Evolutionary conservation across 1,284 basidiomycete genomes (phyloP), one percentile per base, ranked within the genome.

Genomic region (Anthracocystis setariae): DNA sequence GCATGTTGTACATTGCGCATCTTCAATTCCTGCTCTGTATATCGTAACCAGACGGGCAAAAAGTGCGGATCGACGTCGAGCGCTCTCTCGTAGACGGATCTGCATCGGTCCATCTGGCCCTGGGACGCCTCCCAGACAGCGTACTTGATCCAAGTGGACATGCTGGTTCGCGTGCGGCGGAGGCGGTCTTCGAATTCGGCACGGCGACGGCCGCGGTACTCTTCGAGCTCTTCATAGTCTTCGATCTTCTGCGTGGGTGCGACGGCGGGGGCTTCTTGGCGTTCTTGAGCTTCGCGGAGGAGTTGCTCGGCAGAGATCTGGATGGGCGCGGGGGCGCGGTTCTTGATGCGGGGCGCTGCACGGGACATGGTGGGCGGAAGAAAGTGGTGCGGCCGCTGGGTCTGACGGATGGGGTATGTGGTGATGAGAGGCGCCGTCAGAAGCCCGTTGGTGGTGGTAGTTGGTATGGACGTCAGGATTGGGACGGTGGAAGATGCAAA

Each of bases 261-360:
- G 10, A 89, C 88, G 81, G 94, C 91, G 15, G 91, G 89, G 21
- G 91, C 88, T 80, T 98, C 96, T 86, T 98, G 95, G 52, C 94
- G 87, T 80, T 98, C 96, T 88, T 98, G 93, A 40, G 96, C 92
- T 86, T 98, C 96, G 79, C 96, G 90, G 15, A 98, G 87, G 42
- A 98, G 90, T 86, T 99, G 95, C 85, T 98, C 95, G 27, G 95
- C 93, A 53, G 94, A 96, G 85, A 98, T 95, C 91, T 96, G 94
- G 68, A 97, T 87, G 56, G 92, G 90, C 58, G 94, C 94, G 25
- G 94, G 90, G 21, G 94, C 94, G 51, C 94, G 88, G 84, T 97
- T 97, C 87, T 94, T 94, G 73, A 97, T 93, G 66, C 92, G 80
- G 15, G 86, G 86, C 4, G 86, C 86, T 37, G 68, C 42, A 49